Evolutionary conservation across 2,329 filamentous ascomycete species (phyloP), one percentile per base, ranked within the genome.

Genomic region (Aspergillus fumigatus): DNA sequence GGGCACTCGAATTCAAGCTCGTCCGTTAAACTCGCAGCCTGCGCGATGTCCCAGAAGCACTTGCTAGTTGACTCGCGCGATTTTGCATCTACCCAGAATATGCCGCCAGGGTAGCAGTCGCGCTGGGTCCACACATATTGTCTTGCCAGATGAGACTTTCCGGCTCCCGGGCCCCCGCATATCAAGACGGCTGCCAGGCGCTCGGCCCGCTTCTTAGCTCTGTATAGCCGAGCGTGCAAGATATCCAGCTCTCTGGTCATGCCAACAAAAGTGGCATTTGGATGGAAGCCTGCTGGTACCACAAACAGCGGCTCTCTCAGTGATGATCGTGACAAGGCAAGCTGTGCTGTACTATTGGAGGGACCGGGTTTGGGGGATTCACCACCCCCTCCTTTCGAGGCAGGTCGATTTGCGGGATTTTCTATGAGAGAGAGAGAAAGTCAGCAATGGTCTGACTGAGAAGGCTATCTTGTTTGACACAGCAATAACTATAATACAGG

Each of bases 21-120:
- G 41, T 79, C 79, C 23, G 76, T 77, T 23, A 84, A 66, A 0
- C 78, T 79, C 17, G 80, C 81, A 14, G 80, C 81, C 65, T 82
- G 82, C 1, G 84, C 85, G 59, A 89, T 87, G 50, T 85, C 82
- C 82, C 84, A 87, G 66, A 83, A 89, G 32, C 83, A 84, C 50
- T 84, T 82, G 52, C 81, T 81, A 35, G 84, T 77, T 51, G 87
- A 84, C 52, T 83, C 75, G 3, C 77, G 67, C 1, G 82, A 84
- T 61, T 84, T 86, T 8, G 85, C 84, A 50, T 85, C 80, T 17
- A 89, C 79, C 87, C 87, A 90, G 68, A 88, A 90, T 47, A 88
- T 79, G 1, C 87, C 87, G 1, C 85, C 86, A 0, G 82, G 80
- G 62, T 86, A 89, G 58, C 82, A 75, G 4, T 78, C 72, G 38